Evolutionary conservation across 177 flowering plant genomes (phyloP).

Genomic region (Vitis hybrid): DNA sequence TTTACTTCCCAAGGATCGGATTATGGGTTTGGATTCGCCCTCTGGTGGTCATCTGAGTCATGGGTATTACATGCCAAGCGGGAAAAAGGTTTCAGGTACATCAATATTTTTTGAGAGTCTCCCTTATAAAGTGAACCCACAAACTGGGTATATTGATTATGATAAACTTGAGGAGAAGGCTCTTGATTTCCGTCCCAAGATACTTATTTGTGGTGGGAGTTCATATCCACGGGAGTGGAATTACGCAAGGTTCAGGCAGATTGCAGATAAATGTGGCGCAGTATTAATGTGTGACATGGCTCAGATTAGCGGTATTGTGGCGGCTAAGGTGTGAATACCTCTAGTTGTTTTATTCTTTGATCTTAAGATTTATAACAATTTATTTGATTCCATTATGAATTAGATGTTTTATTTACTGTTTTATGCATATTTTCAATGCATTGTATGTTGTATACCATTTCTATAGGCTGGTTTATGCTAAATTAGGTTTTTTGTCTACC

Average conservation of each 20-base stretch:
- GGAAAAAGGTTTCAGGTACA: conserved; percentile 82
- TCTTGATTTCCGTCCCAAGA: conserved; percentile 38
- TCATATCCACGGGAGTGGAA: conserved; percentile 49
- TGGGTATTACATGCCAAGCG: conserved; percentile 71
- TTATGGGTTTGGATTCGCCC: conserved; percentile 90
- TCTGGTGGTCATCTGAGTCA: conserved; percentile 88
- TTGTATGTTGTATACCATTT: background rate
- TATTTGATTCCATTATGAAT: background rate
- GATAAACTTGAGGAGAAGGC: conserved; percentile 62
- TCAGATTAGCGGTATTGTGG: conserved; percentile 71
- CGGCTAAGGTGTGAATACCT: conserved; percentile 64
- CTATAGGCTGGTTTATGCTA: no score
- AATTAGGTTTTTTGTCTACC: no score
- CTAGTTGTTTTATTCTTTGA: background rate
- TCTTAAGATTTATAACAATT: background rate
- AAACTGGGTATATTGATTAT: conserved; percentile 78
- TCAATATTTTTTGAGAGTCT: conserved; percentile 89
- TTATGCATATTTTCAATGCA: background rate
- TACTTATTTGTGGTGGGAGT: conserved; percentile 48
- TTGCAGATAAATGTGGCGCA: conserved; percentile 85
- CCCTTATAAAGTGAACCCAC: conserved; percentile 84
- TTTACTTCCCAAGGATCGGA: conserved; percentile 73
- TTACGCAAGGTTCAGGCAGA: conserved; percentile 52
- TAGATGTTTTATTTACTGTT: background rate
- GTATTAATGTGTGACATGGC: conserved; percentile 95